Evolutionary conservation across 2,329 filamentous ascomycete genomes (phyloP).

Genomic region (Daldinia sp.): DNA sequence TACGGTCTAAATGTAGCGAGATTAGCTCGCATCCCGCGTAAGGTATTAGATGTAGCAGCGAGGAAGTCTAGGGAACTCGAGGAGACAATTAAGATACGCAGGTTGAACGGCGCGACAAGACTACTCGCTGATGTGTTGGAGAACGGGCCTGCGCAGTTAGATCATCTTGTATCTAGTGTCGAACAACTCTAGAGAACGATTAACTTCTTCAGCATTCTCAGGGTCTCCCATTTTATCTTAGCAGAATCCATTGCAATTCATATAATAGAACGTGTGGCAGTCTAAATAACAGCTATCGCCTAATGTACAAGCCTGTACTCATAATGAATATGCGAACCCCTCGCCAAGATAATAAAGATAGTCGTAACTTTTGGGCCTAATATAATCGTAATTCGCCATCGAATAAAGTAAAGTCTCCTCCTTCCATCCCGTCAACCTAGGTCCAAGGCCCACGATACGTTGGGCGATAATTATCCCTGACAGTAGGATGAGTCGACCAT

Average conservation of each 20-base stretch:
- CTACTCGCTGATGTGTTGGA: constrained; percentile 55
- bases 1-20: constrained; percentile 95
- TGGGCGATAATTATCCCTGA: neutral
- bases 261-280: constrained; percentile 10
- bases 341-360: constrained; percentile 20
- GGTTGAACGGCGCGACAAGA: constrained; percentile 60
- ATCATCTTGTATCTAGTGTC: constrained; percentile 63
- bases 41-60: constrained; percentile 81
- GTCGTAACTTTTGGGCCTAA: constrained; percentile 2
- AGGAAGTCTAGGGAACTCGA: constrained; percentile 84
- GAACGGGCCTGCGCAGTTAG: constrained; percentile 54
- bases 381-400: neutral
- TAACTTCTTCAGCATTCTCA: constrained; percentile 2
- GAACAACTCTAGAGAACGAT: constrained; percentile 61
- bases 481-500: neutral
- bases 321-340: neutral
- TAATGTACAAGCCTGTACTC: constrained; percentile 23
- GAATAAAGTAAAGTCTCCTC: neutral
- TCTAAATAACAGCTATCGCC: constrained; percentile 19
- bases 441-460: neutral
- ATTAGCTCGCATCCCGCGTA: constrained; percentile 79
- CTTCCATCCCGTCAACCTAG: neutral
- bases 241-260: constrained; percentile 12
- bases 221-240: neutral
- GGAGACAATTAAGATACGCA: constrained; percentile 70